Evolutionary conservation across 306 rosid species (phyloP).

Genomic region (Biancaea sappan): DNA sequence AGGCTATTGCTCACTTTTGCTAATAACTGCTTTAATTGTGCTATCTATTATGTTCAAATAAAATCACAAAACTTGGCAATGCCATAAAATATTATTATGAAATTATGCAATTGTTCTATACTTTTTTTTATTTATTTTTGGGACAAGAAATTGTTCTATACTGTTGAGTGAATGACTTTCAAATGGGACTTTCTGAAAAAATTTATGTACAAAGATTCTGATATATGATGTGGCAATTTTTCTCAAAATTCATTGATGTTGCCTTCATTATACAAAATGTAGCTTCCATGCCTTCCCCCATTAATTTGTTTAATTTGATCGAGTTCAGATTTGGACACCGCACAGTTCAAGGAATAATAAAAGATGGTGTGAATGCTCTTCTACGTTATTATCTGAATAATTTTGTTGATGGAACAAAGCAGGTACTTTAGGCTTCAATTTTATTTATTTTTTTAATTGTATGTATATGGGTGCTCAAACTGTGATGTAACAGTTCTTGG

Average conservation of each 20-base stretch:
- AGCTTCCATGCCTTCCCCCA: constrained; percentile 3
- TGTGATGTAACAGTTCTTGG: constrained; percentile 11
- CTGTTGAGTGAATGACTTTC: constrained; percentile 24
- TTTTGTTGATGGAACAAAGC: constrained; percentile 85
- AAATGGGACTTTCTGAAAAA: constrained; percentile 11
- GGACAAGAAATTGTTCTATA: constrained; percentile 24
- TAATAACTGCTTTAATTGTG: constrained; percentile 19
- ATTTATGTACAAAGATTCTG: not conserved
- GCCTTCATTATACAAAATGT: constrained; percentile 15
- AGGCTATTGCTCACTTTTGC: constrained; percentile 10
- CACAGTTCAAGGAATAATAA: constrained; percentile 72
- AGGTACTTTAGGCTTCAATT: constrained; percentile 57
- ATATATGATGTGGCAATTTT: not conserved
- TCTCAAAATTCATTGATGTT: constrained; percentile 27
- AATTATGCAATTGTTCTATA: constrained; percentile 23
- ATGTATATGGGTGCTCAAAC: constrained; percentile 8
- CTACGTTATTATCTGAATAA: constrained; percentile 85
- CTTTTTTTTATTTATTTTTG: no score
- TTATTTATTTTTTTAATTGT: constrained; percentile 25
- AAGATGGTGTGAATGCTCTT: constrained; percentile 80
- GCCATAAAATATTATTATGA: not conserved
- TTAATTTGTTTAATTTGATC: constrained; percentile 35
- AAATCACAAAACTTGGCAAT: constrained; percentile 17
- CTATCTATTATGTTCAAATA: constrained; percentile 24
- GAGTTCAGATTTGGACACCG: constrained; percentile 82